phyloP scores from a whole-genome alignment of 176 grass and related monocot species.

The Oryza longistaminata region DNA sequence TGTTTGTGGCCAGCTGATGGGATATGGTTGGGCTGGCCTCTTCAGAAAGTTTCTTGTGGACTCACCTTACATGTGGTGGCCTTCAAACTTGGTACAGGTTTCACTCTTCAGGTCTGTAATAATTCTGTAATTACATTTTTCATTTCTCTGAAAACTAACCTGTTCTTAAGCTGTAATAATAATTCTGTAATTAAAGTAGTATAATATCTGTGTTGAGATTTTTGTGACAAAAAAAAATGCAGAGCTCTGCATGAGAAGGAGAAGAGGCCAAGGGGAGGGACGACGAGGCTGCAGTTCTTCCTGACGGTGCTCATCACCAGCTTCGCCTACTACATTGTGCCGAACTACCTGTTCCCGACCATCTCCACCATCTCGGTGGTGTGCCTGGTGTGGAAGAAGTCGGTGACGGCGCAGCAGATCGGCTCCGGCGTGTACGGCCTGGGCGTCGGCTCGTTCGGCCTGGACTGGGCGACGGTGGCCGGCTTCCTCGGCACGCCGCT shows the following conservation, averaged over 20 bases:
- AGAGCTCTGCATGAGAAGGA: constrained; percentile 84
- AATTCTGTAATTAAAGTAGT: no score
- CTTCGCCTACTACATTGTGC: constrained; percentile 81
- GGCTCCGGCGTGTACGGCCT: constrained; percentile 63
- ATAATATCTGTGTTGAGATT: no score
- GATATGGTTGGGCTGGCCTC: constrained; percentile 84
- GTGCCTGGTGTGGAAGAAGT: constrained; percentile 65
- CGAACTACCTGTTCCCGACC: constrained; percentile 74
- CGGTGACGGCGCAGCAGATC: constrained; percentile 66
- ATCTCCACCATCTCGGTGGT: constrained; percentile 59
- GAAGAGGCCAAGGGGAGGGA: constrained; percentile 56
- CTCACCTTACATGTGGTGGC: constrained; percentile 97
- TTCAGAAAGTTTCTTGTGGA: constrained; percentile 79
- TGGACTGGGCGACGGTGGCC: constrained; percentile 65
- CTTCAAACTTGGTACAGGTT: constrained; percentile 67
- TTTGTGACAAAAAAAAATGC: background rate
- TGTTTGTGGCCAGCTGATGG: constrained; percentile 55
- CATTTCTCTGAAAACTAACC: background rate
- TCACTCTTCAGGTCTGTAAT: constrained; percentile 68
- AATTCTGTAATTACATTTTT: no score
- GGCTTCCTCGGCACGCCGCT: constrained; percentile 65
- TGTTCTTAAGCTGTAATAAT: background rate
- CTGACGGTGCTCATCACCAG: constrained; percentile 54
- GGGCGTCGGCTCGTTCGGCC: constrained; percentile 67
- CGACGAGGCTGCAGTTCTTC: constrained; percentile 76